These are phyloP conservation scores for Phytophthora podocarpi DNA, from an alignment of 352 stramenopile genomes.

Conservation along the genomic window DNA sequence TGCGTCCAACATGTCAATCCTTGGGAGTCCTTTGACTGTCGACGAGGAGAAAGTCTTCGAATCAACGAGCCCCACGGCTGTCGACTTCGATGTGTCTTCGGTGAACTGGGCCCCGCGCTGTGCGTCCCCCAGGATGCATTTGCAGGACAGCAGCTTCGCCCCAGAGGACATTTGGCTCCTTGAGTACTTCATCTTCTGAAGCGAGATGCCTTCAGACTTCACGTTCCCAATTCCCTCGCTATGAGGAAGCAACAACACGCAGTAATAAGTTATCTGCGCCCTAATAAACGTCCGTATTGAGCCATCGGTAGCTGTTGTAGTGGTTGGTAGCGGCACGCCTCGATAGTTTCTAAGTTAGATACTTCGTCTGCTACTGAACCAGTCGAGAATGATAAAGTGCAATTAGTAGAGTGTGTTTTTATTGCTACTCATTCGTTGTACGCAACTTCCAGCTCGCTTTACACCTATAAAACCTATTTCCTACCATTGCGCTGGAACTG, in stretches of 20 bases:
- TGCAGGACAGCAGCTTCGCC: conserved; percentile 15
- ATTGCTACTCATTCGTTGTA: conserved; percentile 2
- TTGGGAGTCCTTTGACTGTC: neutral
- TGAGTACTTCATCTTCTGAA: conserved; percentile 78
- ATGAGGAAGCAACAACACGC: conserved; percentile 8
- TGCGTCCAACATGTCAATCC: too few species aligned
- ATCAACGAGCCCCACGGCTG: conserved; percentile 32
- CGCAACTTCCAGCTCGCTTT: neutral
- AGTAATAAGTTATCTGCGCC: conserved; percentile 10
- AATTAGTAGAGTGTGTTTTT: neutral
- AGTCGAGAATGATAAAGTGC: too few species aligned
- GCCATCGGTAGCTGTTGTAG: neutral
- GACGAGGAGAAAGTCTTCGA: conserved; percentile 12
- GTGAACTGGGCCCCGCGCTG: conserved; percentile 14
- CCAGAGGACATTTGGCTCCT: conserved; percentile 68
- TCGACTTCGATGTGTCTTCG: conserved; percentile 28
- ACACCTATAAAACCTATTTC: conserved; percentile 8
- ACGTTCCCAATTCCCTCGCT: conserved; percentile 12
- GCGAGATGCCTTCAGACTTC: neutral
- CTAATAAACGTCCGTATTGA: conserved; percentile 21
- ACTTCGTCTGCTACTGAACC: too few species aligned
- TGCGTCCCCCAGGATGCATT: conserved; percentile 14
- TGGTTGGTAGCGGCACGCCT: neutral
- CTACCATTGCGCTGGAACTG: conserved; percentile 35
- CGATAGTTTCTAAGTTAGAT: neutral